These are phyloP conservation scores for Aspergillus sp. DNA, from an alignment of 2,329 filamentous ascomycete genomes.

Conservation along the genomic window DNA sequence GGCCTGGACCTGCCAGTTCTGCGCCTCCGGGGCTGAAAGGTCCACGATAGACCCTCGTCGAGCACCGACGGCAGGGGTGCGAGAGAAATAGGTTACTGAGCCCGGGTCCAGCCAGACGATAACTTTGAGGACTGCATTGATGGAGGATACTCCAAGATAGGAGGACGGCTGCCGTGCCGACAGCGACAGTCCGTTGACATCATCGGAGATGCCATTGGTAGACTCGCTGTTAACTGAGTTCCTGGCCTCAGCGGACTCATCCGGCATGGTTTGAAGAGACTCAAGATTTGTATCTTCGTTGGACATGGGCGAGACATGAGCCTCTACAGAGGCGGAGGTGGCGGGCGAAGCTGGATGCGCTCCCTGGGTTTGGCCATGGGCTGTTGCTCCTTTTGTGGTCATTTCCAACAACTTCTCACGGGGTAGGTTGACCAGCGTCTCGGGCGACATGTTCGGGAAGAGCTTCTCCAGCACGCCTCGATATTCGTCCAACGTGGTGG, in stretches of 20 bases:
- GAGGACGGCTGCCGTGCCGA: constrained; percentile 60
- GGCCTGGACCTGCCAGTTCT: constrained; percentile 23
- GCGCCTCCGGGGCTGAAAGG: constrained; percentile 16
- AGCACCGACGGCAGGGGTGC: constrained; percentile 28
- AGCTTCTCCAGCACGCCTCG: constrained; percentile 60
- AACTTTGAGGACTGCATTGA: constrained; percentile 70
- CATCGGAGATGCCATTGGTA: constrained; percentile 64
- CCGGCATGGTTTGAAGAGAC: constrained; percentile 69
- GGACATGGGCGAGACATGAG: constrained; percentile 36
- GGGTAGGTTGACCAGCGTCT: constrained; percentile 52
- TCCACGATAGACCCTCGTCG: constrained; percentile 17
- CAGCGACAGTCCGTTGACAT: constrained; percentile 66
- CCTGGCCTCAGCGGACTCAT: constrained; percentile 49
- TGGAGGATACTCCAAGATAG: constrained; percentile 71
- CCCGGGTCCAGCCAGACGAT: constrained; percentile 58
- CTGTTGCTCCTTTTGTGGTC: constrained; percentile 32
- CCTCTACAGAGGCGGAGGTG: constrained; percentile 47
- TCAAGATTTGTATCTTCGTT: constrained; percentile 55
- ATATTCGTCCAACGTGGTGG: constrained; percentile 65
- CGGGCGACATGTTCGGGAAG: constrained; percentile 58
- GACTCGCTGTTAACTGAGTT: constrained; percentile 54
- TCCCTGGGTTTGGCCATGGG: constrained; percentile 29
- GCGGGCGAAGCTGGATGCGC: constrained; percentile 41
- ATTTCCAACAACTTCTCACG: constrained; percentile 60
- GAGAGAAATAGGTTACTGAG: constrained; percentile 47